Base-by-base conservation (phyloP, 2,329 filamentous ascomycete species). In the Hypomyces rosellus region DNA sequence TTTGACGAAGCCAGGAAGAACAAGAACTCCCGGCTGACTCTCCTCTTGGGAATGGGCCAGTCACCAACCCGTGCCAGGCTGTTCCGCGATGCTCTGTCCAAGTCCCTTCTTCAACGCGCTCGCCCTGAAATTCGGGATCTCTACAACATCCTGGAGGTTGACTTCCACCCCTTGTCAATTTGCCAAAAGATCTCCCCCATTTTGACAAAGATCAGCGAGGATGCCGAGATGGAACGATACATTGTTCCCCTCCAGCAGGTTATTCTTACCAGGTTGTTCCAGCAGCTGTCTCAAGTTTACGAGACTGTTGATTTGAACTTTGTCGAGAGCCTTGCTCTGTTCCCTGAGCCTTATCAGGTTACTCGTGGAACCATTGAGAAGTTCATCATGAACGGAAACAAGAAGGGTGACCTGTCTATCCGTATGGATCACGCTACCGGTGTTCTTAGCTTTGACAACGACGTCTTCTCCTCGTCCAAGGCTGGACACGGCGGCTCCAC, bases 351-450 rank as follows among this genome's bases (percentile, higher is more conserved):
- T 39, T 97, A 95, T 81, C 87, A 96, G 73, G 90, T 97, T 59
- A 87, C 82, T 56, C 85, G 88, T 48, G 84, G 86, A 58, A 95
- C 89, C 55, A 95, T 99, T 59, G 93, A 99, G 78, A 99, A 97
- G 76, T 99, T 99, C 78, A 97, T 99, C 78, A 99, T 99, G 93
- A 99, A 99, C 71, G 93, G 93, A 57, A 97, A 95, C 81, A 99
- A 99, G 84, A 99, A 99, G 82, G 93, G 93, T 51, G 93, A 99
- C 63, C 80, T 99, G 42, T 88, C 93, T 48, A 95, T 99, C 62
- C 90, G 93, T 55, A 89, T 97, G 72, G 89, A 97, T 66, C 93
- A 99, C 67, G 90, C 90, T 55, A 92, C 91, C 48, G 90, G 93
- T 54, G 88, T 96, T 45, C 82, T 99, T 54, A 96, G 90, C 68